A percentile compares a stretch with the other conserved stretches of the same genome.
These are phyloP conservation scores for Sporisorium scitamineum DNA, from an alignment of 1,284 basidiomycete genomes.

Conservation along the genomic window DNA sequence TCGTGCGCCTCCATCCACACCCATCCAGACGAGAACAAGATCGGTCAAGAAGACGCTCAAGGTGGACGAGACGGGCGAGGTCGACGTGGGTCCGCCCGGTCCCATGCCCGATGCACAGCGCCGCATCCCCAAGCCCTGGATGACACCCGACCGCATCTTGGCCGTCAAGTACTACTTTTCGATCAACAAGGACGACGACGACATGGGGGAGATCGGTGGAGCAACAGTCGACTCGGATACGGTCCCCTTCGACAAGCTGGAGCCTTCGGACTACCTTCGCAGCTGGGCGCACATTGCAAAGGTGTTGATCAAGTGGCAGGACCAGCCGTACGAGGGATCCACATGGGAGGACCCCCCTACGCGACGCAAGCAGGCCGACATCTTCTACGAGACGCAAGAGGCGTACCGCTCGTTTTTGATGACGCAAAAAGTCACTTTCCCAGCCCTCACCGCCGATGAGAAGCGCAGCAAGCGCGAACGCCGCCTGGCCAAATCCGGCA, in stretches of 20 bases:
- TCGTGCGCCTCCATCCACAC: constrained; percentile 9
- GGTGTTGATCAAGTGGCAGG: constrained; percentile 81
- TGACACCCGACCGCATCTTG: constrained; percentile 56
- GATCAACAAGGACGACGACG: constrained; percentile 27
- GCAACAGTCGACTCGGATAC: constrained; percentile 34
- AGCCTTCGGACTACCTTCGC: constrained; percentile 30
- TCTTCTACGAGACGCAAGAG: constrained; percentile 76
- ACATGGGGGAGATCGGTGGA: constrained; percentile 35
- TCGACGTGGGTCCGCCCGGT: constrained; percentile 47
- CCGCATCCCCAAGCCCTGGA: constrained; percentile 51
- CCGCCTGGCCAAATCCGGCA: constrained; percentile 29
- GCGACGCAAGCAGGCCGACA: constrained; percentile 72
- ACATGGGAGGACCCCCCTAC: constrained; percentile 87
- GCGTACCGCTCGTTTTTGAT: constrained; percentile 78
- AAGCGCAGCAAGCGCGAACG: constrained; percentile 57
- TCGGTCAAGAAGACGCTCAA: constrained; percentile 40
- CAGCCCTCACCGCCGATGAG: constrained; percentile 69
- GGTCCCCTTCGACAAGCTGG: constrained; percentile 23
- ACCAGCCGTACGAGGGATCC: constrained; percentile 89
- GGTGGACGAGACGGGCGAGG: constrained; percentile 47
- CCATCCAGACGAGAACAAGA: constrained; percentile 13
- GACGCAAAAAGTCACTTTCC: constrained; percentile 77
- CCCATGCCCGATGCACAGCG: constrained; percentile 52
- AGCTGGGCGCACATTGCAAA: constrained; percentile 43
- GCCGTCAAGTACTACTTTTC: constrained; percentile 44